Percentiles rank a stretch among this genome's conserved stretches.
phyloP scores from a whole-genome alignment of 2,329 filamentous ascomycete genomes.

The Coccinonectria pachysandricola region DNA sequence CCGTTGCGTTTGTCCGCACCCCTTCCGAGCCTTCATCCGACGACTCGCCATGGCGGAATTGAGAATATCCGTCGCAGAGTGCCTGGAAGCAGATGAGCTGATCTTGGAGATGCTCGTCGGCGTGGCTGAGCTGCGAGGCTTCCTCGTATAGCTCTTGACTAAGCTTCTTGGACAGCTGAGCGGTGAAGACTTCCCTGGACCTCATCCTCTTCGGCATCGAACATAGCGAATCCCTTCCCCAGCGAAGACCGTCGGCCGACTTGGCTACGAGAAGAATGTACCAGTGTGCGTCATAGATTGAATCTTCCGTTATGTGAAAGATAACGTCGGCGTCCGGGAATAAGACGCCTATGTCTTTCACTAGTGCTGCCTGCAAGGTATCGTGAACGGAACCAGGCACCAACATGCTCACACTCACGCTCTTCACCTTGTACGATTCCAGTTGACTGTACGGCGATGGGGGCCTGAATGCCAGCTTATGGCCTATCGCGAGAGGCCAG shows the following conservation, averaged over 20 bases:
- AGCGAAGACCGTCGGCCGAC: constrained; percentile 33
- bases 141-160: constrained; percentile 36
- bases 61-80: constrained; percentile 41
- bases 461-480: constrained; percentile 26
- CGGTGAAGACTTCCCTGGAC: constrained; percentile 20
- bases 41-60: constrained; percentile 26
- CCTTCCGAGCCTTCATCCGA: constrained; percentile 9
- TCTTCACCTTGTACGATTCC: constrained; percentile 26
- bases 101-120: constrained; percentile 50
- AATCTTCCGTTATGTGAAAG: constrained; percentile 41
- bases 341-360: constrained; percentile 26
- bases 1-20: constrained; percentile 19
- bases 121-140: constrained; percentile 32
- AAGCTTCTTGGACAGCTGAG: constrained; percentile 34
- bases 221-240: constrained; percentile 37
- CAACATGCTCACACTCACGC: constrained; percentile 41
- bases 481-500: constrained; percentile 22
- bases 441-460: constrained; percentile 12
- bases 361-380: constrained; percentile 30
- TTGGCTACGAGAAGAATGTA: constrained; percentile 48
- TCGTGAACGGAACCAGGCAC: constrained; percentile 34
- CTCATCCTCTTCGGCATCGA: constrained; percentile 32
- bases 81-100: constrained; percentile 52
- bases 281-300: constrained; percentile 37
- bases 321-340: constrained; percentile 35